Evolutionary conservation across 169 alveolate genomes (phyloP).

Genomic region (Miamiensis avidus): DNA sequence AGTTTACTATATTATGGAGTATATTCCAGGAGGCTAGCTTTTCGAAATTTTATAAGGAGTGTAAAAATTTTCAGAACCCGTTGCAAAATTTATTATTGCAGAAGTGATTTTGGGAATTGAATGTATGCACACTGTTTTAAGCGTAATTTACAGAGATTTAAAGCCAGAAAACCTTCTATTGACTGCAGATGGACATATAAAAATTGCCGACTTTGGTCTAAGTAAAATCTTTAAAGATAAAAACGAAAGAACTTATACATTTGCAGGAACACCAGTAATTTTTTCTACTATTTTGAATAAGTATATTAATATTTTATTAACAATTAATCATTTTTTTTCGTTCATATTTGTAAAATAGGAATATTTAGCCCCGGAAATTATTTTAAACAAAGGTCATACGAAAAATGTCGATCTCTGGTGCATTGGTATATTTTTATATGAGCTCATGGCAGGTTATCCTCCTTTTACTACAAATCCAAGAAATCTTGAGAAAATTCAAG

Average conservation of each 20-base stretch:
- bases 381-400: constrained; percentile 55
- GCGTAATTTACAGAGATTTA: constrained; percentile 59
- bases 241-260: constrained; percentile 43
- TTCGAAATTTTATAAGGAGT: constrained; percentile 47
- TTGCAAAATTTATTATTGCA: constrained; percentile 58
- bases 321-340: too few species aligned
- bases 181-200: constrained; percentile 55
- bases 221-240: constrained; percentile 37
- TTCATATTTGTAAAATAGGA: constrained; percentile 9
- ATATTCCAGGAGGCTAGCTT: constrained; percentile 65
- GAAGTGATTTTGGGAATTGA: constrained; percentile 57
- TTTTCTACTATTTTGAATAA: too few species aligned
- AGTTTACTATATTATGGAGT: constrained; percentile 63
- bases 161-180: constrained; percentile 68
- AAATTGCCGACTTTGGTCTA: constrained; percentile 66
- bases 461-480: constrained; percentile 31
- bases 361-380: constrained; percentile 68
- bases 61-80: constrained; percentile 43
- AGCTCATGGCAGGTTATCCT: constrained; percentile 52
- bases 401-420: constrained; percentile 60
- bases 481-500: constrained; percentile 26
- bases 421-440: constrained; percentile 53
- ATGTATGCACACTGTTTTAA: constrained; percentile 38
- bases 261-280: constrained; percentile 62
- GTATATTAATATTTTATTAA: too few species aligned